Evolutionary conservation across 1,284 basidiomycete genomes (phyloP).

Genomic region (Pascua guehoae): DNA sequence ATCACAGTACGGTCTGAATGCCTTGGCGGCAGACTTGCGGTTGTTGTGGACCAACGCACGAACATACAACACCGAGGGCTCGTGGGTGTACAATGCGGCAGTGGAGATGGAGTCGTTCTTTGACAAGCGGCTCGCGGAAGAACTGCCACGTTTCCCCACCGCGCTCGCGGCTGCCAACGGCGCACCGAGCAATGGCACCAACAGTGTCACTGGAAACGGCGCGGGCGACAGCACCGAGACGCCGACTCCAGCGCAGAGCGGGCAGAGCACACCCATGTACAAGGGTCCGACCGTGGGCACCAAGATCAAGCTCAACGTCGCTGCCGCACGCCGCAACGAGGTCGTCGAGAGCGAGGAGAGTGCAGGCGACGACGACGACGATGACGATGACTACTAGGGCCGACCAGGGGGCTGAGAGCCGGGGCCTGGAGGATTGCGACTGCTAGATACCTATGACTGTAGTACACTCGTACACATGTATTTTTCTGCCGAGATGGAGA

Average conservation of each 20-base stretch:
- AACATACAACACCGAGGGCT: constrained; percentile 66
- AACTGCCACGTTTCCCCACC: constrained; percentile 19
- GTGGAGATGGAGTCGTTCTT: constrained; percentile 86
- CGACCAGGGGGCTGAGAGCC: no score
- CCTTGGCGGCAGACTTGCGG: constrained; percentile 72
- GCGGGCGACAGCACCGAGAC: constrained; percentile 12
- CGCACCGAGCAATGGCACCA: constrained; percentile 1
- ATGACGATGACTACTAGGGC: constrained; percentile 14
- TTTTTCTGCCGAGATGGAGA: no score
- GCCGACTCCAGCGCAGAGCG: constrained; percentile 29
- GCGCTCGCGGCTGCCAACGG: neutral
- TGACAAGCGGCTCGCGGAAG: constrained; percentile 54
- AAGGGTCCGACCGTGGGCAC: constrained; percentile 26
- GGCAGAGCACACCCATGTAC: constrained; percentile 45
- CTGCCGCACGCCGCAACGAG: constrained; percentile 19
- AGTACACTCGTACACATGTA: no score
- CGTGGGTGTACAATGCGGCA: constrained; percentile 90
- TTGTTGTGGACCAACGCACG: constrained; percentile 92
- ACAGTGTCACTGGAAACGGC: neutral
- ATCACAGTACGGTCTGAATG: constrained; percentile 70
- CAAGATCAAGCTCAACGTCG: constrained; percentile 43
- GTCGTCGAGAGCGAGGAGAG: constrained; percentile 17
- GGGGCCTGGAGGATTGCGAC: no score
- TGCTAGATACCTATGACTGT: no score
- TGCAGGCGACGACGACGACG: constrained; percentile 23